Conservation (phyloP, 352 stramenopile species). For the Globisporangium mamillatum region DNA sequence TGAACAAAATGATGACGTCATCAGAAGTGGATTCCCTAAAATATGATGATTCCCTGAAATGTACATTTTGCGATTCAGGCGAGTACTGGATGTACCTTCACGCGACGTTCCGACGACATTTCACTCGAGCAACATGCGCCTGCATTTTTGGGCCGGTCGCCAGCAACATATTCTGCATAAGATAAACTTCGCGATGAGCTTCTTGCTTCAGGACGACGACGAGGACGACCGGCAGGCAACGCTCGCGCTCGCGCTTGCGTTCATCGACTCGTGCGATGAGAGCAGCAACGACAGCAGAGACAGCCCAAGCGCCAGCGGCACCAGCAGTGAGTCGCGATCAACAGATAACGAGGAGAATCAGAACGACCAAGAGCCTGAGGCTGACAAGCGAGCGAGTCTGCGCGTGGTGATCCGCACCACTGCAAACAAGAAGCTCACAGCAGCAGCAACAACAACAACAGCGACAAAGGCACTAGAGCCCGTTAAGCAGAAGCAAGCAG, state of each 20-base stretch:
- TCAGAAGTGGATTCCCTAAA: too few relatives aligned
- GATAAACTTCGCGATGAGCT: conserved; percentile 7
- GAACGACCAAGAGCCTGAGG: background rate
- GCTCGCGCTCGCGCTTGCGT: conserved; percentile 11
- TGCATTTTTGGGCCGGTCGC: too few relatives aligned
- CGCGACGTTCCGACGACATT: background rate
- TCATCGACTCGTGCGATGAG: conserved; percentile 23
- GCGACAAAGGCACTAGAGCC: background rate
- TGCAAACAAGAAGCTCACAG: conserved; percentile 1
- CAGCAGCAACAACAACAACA: background rate
- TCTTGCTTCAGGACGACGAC: conserved; percentile 6
- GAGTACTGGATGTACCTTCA: too few relatives aligned
- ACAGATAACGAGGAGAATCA: background rate
- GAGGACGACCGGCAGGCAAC: conserved; percentile 3
- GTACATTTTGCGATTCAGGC: too few relatives aligned
- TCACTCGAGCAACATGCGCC: background rate
- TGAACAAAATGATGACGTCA: too few relatives aligned
- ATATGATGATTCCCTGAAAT: too few relatives aligned
- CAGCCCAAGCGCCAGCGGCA: background rate
- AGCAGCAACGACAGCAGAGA: conserved; percentile 5
- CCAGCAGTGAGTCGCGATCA: background rate
- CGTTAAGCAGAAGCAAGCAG: background rate
- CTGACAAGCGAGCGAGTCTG: background rate
- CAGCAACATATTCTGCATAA: background rate
- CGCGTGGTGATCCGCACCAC: conserved; percentile 13